These are phyloP conservation scores for Ogataea corticis DNA, from an alignment of 805 yeast species.

Conservation along the genomic window DNA sequence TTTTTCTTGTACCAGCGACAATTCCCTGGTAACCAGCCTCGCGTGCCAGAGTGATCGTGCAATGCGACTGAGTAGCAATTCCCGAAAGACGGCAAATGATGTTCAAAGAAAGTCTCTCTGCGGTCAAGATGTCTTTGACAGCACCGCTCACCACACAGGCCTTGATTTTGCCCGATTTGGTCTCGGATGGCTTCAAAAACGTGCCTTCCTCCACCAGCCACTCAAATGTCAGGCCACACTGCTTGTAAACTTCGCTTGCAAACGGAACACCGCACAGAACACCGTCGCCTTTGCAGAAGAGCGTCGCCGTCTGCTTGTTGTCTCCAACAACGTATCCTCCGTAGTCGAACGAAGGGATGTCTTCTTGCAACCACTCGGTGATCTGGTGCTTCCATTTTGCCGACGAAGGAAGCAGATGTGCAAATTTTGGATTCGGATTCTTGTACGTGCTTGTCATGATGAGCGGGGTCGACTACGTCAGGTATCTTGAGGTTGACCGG, in stretches of 20 bases:
- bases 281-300: constrained; percentile 81
- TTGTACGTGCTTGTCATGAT: constrained; percentile 17
- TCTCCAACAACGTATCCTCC: constrained; percentile 96
- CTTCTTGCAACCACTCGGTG: constrained; percentile 77
- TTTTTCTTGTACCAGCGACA: constrained; percentile 94
- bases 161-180: constrained; percentile 52
- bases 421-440: constrained; percentile 37
- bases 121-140: constrained; percentile 72
- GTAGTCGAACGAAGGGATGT: constrained; percentile 89
- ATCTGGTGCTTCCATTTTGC: constrained; percentile 84
- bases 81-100: constrained; percentile 83
- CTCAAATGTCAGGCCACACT: constrained; percentile 66
- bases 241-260: constrained; percentile 79
- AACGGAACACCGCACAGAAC: constrained; percentile 85
- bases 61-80: constrained; percentile 72
- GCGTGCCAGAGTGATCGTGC: constrained; percentile 61
- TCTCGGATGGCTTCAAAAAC: constrained; percentile 43
- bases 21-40: constrained; percentile 72
- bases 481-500: background rate
- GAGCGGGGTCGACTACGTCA: background rate
- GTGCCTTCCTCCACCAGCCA: constrained; percentile 80
- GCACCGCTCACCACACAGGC: constrained; percentile 83
- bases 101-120: constrained; percentile 86
- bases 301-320: constrained; percentile 65
- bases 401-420: constrained; percentile 65